phyloP scores from a whole-genome alignment of 192 early-diverging fungal genomes.

The Umbelopsis ramanniana region DNA sequence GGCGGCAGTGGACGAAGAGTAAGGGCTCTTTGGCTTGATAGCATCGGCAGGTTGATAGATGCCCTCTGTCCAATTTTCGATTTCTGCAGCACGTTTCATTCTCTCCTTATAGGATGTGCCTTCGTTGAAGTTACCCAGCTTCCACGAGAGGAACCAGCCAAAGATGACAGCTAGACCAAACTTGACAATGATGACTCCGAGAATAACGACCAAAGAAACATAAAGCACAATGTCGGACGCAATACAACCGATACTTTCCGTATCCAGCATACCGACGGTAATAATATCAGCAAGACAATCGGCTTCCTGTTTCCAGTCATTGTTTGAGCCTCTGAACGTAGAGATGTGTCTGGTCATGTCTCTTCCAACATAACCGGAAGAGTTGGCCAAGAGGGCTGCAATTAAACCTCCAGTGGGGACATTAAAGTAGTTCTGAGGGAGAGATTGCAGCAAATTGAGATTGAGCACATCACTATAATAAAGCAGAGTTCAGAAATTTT shows the following conservation, averaged over 20 bases:
- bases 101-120: constrained; percentile 66
- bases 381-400: constrained; percentile 17
- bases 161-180: constrained; percentile 81
- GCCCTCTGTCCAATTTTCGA: constrained; percentile 77
- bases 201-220: constrained; percentile 73
- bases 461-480: constrained; percentile 38
- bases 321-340: constrained; percentile 50
- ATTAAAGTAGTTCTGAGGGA: constrained; percentile 30
- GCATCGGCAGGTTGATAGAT: constrained; percentile 57
- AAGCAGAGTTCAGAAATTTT: background rate
- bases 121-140: constrained; percentile 75
- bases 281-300: constrained; percentile 76
- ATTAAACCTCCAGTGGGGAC: constrained; percentile 33
- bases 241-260: constrained; percentile 81
- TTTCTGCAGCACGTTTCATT: constrained; percentile 69
- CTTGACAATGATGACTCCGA: constrained; percentile 65
- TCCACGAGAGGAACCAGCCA: constrained; percentile 82
- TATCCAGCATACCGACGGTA: constrained; percentile 79
- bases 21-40: background rate
- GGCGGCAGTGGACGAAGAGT: background rate
- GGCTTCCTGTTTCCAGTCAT: constrained; percentile 50
- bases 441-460: constrained; percentile 36
- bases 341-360: constrained; percentile 59
- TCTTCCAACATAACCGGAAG: constrained; percentile 41
- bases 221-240: constrained; percentile 76